These are phyloP conservation scores for Ceratocystis lukuohia DNA, from an alignment of 2,329 filamentous ascomycete species.

Conservation along the genomic window DNA sequence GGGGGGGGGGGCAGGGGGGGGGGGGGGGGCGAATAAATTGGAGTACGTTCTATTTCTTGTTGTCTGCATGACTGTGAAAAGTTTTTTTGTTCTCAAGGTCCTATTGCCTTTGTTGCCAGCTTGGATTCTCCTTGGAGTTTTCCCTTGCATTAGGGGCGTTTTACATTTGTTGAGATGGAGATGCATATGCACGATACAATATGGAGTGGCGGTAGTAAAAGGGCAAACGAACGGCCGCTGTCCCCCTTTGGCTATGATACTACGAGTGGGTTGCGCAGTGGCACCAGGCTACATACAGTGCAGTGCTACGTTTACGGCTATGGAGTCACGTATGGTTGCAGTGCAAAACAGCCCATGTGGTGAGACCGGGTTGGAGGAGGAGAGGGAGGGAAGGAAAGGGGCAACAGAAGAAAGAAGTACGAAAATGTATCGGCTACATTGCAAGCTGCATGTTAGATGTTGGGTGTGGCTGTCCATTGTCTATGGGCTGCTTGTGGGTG, in stretches of 20 bases:
- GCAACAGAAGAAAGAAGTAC: neutral
- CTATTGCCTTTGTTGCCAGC: neutral
- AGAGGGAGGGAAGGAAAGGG: neutral
- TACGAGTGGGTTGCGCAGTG: neutral
- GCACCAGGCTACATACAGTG: neutral
- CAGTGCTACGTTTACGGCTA: neutral
- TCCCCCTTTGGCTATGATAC: too few species aligned
- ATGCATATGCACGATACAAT: neutral
- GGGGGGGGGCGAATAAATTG: neutral
- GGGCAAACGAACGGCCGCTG: neutral
- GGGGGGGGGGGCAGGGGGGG: neutral
- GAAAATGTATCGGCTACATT: neutral
- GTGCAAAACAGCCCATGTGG: neutral
- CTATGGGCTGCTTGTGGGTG: too few species aligned
- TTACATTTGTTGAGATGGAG: constrained; percentile 6
- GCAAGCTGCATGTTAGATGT: neutral
- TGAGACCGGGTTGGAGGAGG: neutral
- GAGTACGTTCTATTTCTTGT: neutral
- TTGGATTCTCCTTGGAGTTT: neutral
- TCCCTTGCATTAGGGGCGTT: constrained; percentile 2
- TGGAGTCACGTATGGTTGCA: neutral
- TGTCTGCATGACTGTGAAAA: neutral
- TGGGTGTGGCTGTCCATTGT: neutral
- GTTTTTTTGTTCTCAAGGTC: neutral
- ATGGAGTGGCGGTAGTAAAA: neutral